These are phyloP conservation scores for Claviceps monticola DNA, from an alignment of 2,329 filamentous ascomycete genomes.

Conservation along the genomic window DNA sequence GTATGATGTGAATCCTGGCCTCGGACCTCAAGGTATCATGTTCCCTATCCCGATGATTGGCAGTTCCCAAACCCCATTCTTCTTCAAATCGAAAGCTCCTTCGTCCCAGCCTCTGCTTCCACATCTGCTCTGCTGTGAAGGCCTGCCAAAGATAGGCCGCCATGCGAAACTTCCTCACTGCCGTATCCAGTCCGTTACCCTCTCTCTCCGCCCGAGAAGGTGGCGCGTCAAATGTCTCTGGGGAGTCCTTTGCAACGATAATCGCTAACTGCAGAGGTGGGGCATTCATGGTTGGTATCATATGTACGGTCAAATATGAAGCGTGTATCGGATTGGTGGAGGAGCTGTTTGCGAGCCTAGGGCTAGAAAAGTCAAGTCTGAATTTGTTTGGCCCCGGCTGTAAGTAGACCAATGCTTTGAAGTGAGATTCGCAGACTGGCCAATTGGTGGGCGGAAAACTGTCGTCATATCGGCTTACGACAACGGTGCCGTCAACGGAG, in stretches of 20 bases:
- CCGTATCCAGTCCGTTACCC: conserved; percentile 68
- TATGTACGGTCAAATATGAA: conserved; percentile 71
- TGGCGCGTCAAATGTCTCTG: conserved; percentile 68
- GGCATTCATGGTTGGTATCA: conserved; percentile 62
- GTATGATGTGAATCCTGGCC: conserved; percentile 77
- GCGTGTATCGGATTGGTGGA: conserved; percentile 59
- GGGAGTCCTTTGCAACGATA: conserved; percentile 75
- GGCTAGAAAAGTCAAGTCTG: conserved; percentile 75
- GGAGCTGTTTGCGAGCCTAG: conserved; percentile 59
- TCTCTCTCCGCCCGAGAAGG: conserved; percentile 64
- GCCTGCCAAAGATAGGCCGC: conserved; percentile 94
- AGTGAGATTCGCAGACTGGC: conserved; percentile 80
- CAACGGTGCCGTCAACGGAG: conserved; percentile 64
- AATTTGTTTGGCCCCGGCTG: conserved; percentile 79
- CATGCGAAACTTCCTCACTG: conserved; percentile 85
- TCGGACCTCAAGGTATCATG: conserved; percentile 71
- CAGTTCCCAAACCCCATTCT: conserved; percentile 77
- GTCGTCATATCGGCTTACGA: conserved; percentile 71
- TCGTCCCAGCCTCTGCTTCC: conserved; percentile 71
- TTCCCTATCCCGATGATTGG: conserved; percentile 60
- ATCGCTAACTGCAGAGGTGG: conserved; percentile 86
- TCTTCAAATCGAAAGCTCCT: conserved; percentile 86
- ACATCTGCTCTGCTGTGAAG: conserved; percentile 95
- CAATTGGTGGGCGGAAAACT: conserved; percentile 69
- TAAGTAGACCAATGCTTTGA: conserved; percentile 86